phyloP scores from a whole-genome alignment of 2,329 filamentous ascomycete species.

The Colletotrichum melonis region DNA sequence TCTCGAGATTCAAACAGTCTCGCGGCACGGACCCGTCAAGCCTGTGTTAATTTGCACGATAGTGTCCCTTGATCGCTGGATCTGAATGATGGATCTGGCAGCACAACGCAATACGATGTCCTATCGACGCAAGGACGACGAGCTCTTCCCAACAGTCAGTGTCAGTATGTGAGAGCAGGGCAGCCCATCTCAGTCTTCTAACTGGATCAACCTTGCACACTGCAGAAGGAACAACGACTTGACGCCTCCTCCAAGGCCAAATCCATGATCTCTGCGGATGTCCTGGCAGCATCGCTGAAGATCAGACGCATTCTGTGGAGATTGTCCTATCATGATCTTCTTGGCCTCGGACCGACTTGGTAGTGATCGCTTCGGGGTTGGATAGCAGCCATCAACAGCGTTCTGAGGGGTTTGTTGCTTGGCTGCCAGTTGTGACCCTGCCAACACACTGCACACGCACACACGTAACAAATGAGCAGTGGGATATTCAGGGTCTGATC shows the following conservation, averaged over 20 bases:
- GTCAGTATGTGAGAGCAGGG: not conserved
- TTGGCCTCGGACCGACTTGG: slow-evolving; percentile 16
- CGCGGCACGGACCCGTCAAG: not conserved
- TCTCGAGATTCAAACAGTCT: slow-evolving; percentile 18
- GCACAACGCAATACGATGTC: slow-evolving; percentile 10
- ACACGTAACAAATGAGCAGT: not conserved
- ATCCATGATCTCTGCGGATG: not conserved
- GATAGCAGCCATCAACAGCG: not conserved
- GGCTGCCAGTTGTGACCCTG: slow-evolving; percentile 3
- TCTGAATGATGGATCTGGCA: not conserved
- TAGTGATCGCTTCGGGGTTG: slow-evolving; percentile 25
- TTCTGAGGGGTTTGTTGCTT: not conserved
- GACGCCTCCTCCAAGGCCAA: slow-evolving; percentile 1
- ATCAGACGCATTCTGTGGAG: slow-evolving; percentile 30
- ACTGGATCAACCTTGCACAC: slow-evolving; percentile 26
- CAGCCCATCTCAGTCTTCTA: not conserved
- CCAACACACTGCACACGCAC: not conserved
- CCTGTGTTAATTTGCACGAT: not conserved
- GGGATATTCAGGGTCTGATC: not conserved
- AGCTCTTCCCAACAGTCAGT: not conserved
- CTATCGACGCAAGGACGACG: not conserved
- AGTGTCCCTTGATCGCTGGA: not conserved
- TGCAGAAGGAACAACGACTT: slow-evolving; percentile 15
- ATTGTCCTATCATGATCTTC: slow-evolving; percentile 28
- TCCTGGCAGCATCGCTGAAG: slow-evolving; percentile 17